These are phyloP conservation scores for Termitomyces sp. DNA, from an alignment of 768 basidiomycete species.

Conservation along the genomic window DNA sequence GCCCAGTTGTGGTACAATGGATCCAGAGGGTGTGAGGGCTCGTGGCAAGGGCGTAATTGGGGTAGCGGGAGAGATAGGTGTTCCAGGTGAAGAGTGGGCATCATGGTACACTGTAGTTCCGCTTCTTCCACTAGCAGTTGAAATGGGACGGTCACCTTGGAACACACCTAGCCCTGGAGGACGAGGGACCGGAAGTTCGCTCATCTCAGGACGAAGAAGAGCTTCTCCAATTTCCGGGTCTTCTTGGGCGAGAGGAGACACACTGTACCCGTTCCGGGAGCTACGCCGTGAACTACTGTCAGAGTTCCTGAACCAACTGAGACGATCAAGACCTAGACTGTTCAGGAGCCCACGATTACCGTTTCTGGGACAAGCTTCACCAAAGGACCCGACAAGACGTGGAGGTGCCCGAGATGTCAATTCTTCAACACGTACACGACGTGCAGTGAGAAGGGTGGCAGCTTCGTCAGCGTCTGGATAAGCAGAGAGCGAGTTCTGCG, in stretches of 20 bases:
- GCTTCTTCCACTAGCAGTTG: conserved; percentile 51
- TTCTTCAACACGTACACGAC: conserved; percentile 39
- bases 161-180: conserved; percentile 28
- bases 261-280: conserved; percentile 11
- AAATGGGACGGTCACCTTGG: conserved; percentile 49
- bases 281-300: conserved; percentile 20
- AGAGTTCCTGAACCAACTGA: conserved; percentile 55
- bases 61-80: conserved; percentile 24
- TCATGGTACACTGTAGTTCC: conserved; percentile 59
- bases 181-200: conserved; percentile 22
- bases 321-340: conserved; percentile 43
- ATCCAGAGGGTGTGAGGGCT: conserved; percentile 40
- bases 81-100: conserved; percentile 48
- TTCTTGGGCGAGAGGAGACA: conserved; percentile 29
- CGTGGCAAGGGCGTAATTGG: conserved; percentile 36
- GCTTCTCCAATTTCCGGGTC: conserved; percentile 44
- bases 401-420: conserved; percentile 26
- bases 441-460: conserved; percentile 49
- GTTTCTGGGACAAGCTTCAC: conserved; percentile 9
- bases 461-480: conserved; percentile 34
- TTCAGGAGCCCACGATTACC: conserved; percentile 22
- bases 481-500: conserved; percentile 28
- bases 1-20: conserved; percentile 1
- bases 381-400: conserved; percentile 11
- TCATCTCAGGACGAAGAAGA: conserved; percentile 24